phyloP scores from a whole-genome alignment of 2,329 filamentous ascomycete species.

The Myriosclerotinia duriaeana region DNA sequence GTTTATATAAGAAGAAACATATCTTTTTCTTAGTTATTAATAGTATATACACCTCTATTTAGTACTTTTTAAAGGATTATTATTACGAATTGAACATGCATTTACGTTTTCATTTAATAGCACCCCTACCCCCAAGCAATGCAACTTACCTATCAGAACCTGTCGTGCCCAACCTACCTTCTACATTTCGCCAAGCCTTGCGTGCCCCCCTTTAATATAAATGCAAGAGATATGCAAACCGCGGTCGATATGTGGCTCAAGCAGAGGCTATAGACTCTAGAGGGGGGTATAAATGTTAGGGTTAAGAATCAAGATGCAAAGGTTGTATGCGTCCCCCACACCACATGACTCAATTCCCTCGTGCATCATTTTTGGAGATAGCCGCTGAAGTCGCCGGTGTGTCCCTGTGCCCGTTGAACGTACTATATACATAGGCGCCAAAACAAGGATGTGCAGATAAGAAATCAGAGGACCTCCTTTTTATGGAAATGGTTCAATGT shows the following conservation, averaged over 20 bases:
- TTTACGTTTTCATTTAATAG: too few species aligned
- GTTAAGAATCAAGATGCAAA: constrained; percentile 16
- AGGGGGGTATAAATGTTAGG: neutral
- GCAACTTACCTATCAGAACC: neutral
- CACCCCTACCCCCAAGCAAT: too few species aligned
- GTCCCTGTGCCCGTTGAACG: neutral
- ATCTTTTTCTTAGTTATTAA: too few species aligned
- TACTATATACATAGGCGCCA: constrained; percentile 11
- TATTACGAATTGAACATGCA: too few species aligned
- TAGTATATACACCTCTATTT: too few species aligned
- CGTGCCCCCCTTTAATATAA: neutral
- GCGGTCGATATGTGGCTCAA: constrained; percentile 1
- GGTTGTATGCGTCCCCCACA: constrained; percentile 8
- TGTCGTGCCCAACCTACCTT: constrained; percentile 6
- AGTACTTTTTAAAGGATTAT: too few species aligned
- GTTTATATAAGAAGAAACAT: too few species aligned
- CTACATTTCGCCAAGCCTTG: constrained; percentile 6
- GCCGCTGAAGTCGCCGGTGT: constrained; percentile 8
- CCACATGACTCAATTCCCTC: neutral
- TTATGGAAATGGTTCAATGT: constrained; percentile 13
- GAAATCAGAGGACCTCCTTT: constrained; percentile 22
- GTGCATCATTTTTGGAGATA: neutral
- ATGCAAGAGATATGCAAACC: neutral
- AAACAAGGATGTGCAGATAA: constrained; percentile 19
- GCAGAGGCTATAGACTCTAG: constrained; percentile 1